Conservation (phyloP, 2,329 filamentous ascomycete genomes). For the Remersonia thermophila region DNA sequence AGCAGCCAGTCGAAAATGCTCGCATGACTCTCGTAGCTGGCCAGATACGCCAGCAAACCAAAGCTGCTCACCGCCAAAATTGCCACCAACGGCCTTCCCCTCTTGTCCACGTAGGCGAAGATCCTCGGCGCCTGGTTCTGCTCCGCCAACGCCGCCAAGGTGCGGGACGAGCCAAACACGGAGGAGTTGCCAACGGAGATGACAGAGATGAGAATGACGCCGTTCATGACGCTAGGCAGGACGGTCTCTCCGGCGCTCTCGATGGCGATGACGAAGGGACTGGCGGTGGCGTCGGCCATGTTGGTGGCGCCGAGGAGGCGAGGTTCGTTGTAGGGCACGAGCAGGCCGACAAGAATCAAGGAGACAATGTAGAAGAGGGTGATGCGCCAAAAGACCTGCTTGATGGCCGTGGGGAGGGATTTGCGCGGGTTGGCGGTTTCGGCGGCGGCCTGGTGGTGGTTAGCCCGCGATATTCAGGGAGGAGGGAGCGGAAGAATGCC, state of each 20-base stretch:
- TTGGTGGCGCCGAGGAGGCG: constrained; percentile 35
- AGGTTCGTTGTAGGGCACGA: constrained; percentile 33
- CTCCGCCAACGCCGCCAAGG: constrained; percentile 45
- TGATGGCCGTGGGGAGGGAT: constrained; percentile 67
- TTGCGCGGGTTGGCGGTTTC: constrained; percentile 59
- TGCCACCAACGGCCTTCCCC: constrained; percentile 41
- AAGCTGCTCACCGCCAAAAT: constrained; percentile 35
- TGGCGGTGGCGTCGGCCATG: constrained; percentile 32
- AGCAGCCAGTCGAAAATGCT: constrained; percentile 53
- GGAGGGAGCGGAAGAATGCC: too few relatives aligned
- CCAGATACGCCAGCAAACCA: constrained; percentile 39
- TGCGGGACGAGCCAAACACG: constrained; percentile 48
- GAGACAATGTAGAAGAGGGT: constrained; percentile 43
- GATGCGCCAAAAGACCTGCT: constrained; percentile 58
- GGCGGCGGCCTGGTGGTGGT: constrained; percentile 49
- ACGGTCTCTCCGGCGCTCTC: constrained; percentile 39
- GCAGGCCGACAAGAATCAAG: constrained; percentile 38
- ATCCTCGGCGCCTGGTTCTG: constrained; percentile 46
- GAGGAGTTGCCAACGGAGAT: constrained; percentile 46
- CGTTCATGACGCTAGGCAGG: constrained; percentile 46
- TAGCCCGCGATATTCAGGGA: too few relatives aligned
- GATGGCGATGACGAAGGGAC: constrained; percentile 47
- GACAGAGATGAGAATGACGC: constrained; percentile 46
- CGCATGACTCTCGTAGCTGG: constrained; percentile 29
- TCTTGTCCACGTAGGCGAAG: constrained; percentile 45